Percentiles rank a stretch among this genome's conserved stretches.
Evolutionary conservation across 2,329 filamentous ascomycete species (phyloP).

Genomic region (Cercospora sp.): DNA sequence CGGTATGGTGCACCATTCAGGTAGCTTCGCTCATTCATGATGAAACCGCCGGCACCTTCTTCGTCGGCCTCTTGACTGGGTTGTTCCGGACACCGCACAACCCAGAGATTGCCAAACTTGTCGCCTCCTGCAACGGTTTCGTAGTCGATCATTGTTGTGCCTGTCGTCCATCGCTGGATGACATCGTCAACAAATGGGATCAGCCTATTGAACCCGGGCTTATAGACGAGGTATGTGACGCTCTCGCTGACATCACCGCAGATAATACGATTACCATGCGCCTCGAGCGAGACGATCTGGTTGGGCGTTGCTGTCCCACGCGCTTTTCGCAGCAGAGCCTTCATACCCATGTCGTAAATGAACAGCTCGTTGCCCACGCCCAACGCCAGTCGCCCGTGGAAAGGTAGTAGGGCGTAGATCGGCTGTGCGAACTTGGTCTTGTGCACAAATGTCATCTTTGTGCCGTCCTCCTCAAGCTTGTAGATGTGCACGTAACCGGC

Average conservation of each 20-base stretch:
- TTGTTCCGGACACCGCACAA: conserved; percentile 83
- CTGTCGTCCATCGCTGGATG: conserved; percentile 85
- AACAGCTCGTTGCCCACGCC: conserved; percentile 80
- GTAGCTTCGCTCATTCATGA: conserved; percentile 87
- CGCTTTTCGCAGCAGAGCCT: conserved; percentile 87
- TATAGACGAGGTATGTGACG: conserved; percentile 90
- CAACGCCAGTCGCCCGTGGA: conserved; percentile 86
- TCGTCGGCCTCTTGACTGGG: conserved; percentile 88
- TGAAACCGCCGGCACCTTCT: conserved; percentile 82
- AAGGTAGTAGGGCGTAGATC: conserved; percentile 83
- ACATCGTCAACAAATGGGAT: conserved; percentile 93
- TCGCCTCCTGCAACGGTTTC: conserved; percentile 93
- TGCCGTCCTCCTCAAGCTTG: conserved; percentile 82
- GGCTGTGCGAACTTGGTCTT: conserved; percentile 92
- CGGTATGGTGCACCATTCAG: conserved; percentile 86
- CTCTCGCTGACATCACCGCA: conserved; percentile 92
- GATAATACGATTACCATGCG: conserved; percentile 86
- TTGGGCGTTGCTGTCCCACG: conserved; percentile 36
- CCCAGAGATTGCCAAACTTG: conserved; percentile 96
- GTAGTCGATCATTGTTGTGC: conserved; percentile 93
- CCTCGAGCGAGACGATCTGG: conserved; percentile 85
- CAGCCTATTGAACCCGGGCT: conserved; percentile 83
- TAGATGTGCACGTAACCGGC: conserved; percentile 87
- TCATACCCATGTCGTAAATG: conserved; percentile 90
- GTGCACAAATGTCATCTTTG: conserved; percentile 88